Percentiles rank a stretch among this genome's conserved stretches.
Conservation (phyloP, 345 rosid genomes). For the Kandelia obovata region DNA sequence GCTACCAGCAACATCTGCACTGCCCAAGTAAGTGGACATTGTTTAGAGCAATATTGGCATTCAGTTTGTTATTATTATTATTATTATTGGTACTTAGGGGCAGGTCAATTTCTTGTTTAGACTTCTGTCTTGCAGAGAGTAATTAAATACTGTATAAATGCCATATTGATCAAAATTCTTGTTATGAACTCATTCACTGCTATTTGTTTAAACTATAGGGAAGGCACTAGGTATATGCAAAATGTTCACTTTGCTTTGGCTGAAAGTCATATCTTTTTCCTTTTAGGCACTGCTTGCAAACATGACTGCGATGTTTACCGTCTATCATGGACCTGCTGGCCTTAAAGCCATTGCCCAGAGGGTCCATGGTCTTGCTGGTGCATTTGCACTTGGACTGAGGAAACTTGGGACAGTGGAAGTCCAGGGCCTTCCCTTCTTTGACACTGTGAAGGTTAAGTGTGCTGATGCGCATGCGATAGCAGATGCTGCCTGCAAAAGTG, state of each 20-base stretch:
- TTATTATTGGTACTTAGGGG: too few relatives aligned
- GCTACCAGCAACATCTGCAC: constrained; percentile 99
- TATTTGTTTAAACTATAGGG: constrained; percentile 1
- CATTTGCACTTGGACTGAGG: constrained; percentile 75
- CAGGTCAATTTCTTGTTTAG: too few relatives aligned
- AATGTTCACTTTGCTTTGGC: constrained; percentile 12
- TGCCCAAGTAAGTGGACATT: constrained; percentile 69
- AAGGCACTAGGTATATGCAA: background rate
- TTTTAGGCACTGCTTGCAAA: constrained; percentile 92
- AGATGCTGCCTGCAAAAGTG: constrained; percentile 65
- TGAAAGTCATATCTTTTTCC: constrained; percentile 21
- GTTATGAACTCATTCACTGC: background rate
- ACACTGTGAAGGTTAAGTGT: constrained; percentile 85
- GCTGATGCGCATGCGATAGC: constrained; percentile 79
- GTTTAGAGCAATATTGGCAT: background rate
- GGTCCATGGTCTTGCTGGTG: constrained; percentile 95
- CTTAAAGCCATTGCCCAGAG: constrained; percentile 75
- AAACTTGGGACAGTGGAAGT: constrained; percentile 86
- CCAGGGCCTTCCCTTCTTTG: constrained; percentile 83
- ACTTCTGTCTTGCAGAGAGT: too few relatives aligned
- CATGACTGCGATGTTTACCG: constrained; percentile 98
- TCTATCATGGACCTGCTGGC: constrained; percentile 97
- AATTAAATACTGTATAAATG: too few relatives aligned
- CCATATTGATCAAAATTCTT: background rate
- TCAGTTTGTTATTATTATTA: too few relatives aligned